Conservation (phyloP, 768 basidiomycete species). For the Xerocomus spinulosus region DNA sequence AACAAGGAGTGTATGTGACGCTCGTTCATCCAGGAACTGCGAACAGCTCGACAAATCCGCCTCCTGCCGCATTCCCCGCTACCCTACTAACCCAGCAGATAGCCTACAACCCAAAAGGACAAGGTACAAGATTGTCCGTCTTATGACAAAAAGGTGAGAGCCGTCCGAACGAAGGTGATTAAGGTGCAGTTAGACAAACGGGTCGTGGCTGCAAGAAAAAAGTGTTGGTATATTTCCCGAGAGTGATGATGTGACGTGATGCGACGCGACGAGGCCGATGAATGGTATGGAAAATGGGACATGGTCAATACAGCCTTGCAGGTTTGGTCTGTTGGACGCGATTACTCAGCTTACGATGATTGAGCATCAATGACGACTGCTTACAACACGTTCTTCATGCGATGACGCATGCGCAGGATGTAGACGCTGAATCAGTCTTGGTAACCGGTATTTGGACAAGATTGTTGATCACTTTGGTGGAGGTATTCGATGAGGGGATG, state of each 20-base stretch:
- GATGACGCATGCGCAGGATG: slow-evolving; percentile 9
- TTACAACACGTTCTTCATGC: slow-evolving; percentile 16
- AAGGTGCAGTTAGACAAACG: slow-evolving; percentile 6
- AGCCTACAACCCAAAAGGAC: not conserved
- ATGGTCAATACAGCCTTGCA: too few species aligned
- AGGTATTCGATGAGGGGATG: not conserved
- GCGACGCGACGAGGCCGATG: not conserved
- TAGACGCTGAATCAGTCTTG: not conserved
- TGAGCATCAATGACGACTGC: not conserved
- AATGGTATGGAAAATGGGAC: not conserved
- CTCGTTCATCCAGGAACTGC: not conserved
- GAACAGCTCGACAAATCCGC: slow-evolving; percentile 6
- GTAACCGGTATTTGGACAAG: slow-evolving; percentile 13
- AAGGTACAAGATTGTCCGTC: slow-evolving; percentile 12
- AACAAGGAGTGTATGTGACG: slow-evolving; percentile 10
- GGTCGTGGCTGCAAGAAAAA: slow-evolving; percentile 6
- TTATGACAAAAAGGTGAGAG: slow-evolving; percentile 7
- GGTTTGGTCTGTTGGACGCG: not conserved
- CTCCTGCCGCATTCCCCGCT: not conserved
- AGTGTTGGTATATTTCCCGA: slow-evolving; percentile 2
- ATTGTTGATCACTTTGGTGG: not conserved
- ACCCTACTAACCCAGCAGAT: slow-evolving; percentile 5
- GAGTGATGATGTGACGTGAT: not conserved
- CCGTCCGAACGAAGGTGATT: slow-evolving; percentile 18
- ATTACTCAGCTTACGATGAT: not conserved